Conservation (phyloP, 2,329 filamentous ascomycete genomes). For the Fusarium sp. region DNA sequence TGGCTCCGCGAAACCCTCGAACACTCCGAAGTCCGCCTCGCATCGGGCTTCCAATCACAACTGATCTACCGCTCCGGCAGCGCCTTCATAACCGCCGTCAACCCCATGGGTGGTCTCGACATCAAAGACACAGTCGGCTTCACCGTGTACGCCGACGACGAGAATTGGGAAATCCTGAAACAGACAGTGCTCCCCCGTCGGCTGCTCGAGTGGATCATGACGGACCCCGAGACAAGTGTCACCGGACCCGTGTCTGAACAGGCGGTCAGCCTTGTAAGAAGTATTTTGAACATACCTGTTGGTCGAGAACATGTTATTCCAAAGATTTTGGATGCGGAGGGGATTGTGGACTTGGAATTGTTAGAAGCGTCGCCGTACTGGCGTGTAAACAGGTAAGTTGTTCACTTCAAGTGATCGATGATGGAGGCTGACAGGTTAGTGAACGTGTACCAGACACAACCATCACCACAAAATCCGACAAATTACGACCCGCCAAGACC, state of each 20-base stretch:
- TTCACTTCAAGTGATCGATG: fast-evolving
- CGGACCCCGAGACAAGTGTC: conserved; percentile 22
- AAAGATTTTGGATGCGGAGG: conserved; percentile 31
- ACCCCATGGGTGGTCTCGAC: conserved; percentile 32
- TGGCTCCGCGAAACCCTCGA: conserved; percentile 32
- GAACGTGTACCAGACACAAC: conserved; percentile 31
- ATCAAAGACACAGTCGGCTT: conserved; percentile 35
- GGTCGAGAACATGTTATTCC: conserved; percentile 28
- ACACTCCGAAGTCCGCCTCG: conserved; percentile 28
- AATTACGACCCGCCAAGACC: conserved; percentile 23
- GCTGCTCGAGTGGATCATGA: conserved; percentile 44
- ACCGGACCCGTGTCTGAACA: conserved; percentile 23
- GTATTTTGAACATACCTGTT: conserved; percentile 24
- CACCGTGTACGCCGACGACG: conserved; percentile 35
- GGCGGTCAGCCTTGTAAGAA: conserved; percentile 32
- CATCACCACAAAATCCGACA: conserved; percentile 17
- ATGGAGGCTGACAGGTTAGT: conserved; percentile 16
- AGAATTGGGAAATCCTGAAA: conserved; percentile 36
- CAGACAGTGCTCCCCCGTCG: conserved; percentile 33
- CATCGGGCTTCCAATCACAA: conserved; percentile 12
- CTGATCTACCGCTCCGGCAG: conserved; percentile 25
- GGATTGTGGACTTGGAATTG: conserved; percentile 32
- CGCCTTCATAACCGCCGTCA: conserved; percentile 24
- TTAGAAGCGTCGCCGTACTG: conserved; percentile 32
- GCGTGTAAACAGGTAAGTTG: conserved; percentile 32